These are phyloP conservation scores for Melocanna baccifera DNA, from an alignment of 176 grass and related monocot species.

Conservation along the genomic window DNA sequence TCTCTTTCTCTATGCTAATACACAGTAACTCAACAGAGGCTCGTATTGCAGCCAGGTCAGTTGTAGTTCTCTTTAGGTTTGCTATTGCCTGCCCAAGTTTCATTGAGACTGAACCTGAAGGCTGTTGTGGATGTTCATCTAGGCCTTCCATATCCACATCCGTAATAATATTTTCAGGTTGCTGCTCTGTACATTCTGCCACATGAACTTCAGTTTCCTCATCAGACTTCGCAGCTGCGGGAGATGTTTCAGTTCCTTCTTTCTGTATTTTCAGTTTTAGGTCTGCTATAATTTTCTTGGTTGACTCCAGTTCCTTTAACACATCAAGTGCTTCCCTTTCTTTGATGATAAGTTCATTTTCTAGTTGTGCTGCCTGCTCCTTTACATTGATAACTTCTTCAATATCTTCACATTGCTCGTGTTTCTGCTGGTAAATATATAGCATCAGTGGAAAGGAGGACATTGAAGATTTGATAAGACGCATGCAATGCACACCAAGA, in stretches of 20 bases:
- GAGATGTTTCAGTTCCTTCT: conserved; percentile 30
- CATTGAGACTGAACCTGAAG: conserved; percentile 19
- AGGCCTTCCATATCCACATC: conserved; percentile 23
- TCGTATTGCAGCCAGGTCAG: conserved; percentile 53
- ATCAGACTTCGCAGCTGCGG: background rate
- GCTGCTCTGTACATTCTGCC: conserved; percentile 37
- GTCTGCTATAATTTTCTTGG: conserved; percentile 67
- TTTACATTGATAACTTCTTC: conserved; percentile 24
- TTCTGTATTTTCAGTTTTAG: conserved; percentile 74
- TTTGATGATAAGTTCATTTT: conserved; percentile 72
- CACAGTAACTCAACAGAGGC: conserved; percentile 48
- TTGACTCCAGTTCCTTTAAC: conserved; percentile 73
- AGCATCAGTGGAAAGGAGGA: background rate
- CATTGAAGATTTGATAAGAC: background rate
- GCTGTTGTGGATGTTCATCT: conserved; percentile 4
- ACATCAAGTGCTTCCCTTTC: conserved; percentile 81
- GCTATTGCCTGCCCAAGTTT: conserved; percentile 60
- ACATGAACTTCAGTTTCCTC: background rate
- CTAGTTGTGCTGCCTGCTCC: conserved; percentile 60
- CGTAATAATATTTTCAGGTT: conserved; percentile 12
- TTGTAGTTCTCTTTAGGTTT: conserved; percentile 51
- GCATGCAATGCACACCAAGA: background rate
- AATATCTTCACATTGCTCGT: conserved; percentile 40
- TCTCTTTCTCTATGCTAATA: conserved; percentile 59
- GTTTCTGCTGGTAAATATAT: conserved; percentile 34